Evolutionary conservation across 768 basidiomycete genomes (phyloP).

Genomic region (Amanita inopinata): DNA sequence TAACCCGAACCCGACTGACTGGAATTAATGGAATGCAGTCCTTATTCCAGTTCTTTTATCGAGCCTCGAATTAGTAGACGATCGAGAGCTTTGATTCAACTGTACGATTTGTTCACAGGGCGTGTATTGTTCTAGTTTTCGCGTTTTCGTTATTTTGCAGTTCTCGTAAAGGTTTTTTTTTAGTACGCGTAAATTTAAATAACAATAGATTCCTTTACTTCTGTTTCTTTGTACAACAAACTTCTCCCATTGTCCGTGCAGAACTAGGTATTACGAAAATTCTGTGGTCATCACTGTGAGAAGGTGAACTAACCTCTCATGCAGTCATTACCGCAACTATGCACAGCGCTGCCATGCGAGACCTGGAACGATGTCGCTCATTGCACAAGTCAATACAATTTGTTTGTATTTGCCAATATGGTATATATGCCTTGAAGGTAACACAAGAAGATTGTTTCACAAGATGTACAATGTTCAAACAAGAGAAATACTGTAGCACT

Average conservation of each 20-base stretch:
- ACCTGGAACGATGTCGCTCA: too few relatives aligned
- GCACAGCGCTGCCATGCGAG: too few relatives aligned
- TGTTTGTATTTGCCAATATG: slow-evolving; percentile 6
- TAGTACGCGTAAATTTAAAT: too few relatives aligned
- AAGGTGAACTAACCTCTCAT: too few relatives aligned
- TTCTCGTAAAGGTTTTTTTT: too few relatives aligned
- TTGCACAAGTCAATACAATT: slow-evolving; percentile 5
- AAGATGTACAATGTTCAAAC: slow-evolving; percentile 7
- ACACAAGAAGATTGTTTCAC: slow-evolving; percentile 8
- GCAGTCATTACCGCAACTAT: too few relatives aligned
- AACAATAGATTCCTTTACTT: too few relatives aligned
- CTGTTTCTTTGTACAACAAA: not conserved
- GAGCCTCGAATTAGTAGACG: not conserved
- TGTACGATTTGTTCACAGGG: too few relatives aligned
- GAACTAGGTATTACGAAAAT: too few relatives aligned
- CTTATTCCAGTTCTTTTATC: slow-evolving; percentile 13
- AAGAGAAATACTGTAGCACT: not conserved
- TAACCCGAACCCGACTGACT: slow-evolving; percentile 18
- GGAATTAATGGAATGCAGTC: slow-evolving; percentile 24
- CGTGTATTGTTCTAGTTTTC: too few relatives aligned
- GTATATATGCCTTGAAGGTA: not conserved
- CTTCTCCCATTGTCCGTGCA: not conserved
- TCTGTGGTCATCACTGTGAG: too few relatives aligned
- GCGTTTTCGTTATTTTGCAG: too few relatives aligned
- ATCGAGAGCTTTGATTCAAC: not conserved